Evolutionary conservation across 805 yeast species (phyloP).

Genomic region (Alloascoidea africana): DNA sequence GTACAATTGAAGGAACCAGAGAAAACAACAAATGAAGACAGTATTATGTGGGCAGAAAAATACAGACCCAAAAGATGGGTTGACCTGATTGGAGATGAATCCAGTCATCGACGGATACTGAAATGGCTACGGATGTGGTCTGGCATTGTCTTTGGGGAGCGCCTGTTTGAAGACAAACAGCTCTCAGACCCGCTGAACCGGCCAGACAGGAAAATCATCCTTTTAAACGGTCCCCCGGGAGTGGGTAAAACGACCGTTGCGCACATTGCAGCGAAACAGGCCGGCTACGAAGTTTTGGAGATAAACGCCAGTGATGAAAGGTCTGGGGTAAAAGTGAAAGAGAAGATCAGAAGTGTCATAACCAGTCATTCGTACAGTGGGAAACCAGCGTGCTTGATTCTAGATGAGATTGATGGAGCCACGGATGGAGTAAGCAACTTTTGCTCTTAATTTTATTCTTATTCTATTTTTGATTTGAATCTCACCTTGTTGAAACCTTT

Average conservation of each 20-base stretch:
- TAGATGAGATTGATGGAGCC: slow-evolving; percentile 85
- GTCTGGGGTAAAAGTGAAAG: slow-evolving; percentile 38
- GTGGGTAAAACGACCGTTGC: slow-evolving; percentile 85
- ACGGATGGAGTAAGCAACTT: slow-evolving; percentile 20
- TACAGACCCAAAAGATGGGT: slow-evolving; percentile 51
- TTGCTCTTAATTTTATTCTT: slow-evolving; percentile 3
- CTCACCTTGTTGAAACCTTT: background rate
- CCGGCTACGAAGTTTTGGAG: slow-evolving; percentile 70
- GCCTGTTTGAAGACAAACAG: slow-evolving; percentile 14
- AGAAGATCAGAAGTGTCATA: slow-evolving; percentile 44
- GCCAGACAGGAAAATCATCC: slow-evolving; percentile 46
- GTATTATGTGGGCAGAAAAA: slow-evolving; percentile 38
- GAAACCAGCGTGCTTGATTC: slow-evolving; percentile 66
- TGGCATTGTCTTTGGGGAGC: slow-evolving; percentile 35
- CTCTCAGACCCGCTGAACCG: slow-evolving; percentile 35
- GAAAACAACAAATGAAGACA: too few relatives aligned
- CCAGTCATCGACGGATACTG: slow-evolving; percentile 39
- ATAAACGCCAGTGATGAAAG: slow-evolving; percentile 79
- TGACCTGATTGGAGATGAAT: slow-evolving; percentile 58
- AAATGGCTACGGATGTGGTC: slow-evolving; percentile 61
- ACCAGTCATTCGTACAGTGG: slow-evolving; percentile 49
- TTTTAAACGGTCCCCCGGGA: slow-evolving; percentile 90
- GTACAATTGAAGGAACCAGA: too few relatives aligned
- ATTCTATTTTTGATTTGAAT: background rate
- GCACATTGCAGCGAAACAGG: slow-evolving; percentile 68